A percentile compares a stretch with the other conserved stretches of the same genome.
phyloP scores from a whole-genome alignment of 345 rosid species.

The Hypericum androsaemum region DNA sequence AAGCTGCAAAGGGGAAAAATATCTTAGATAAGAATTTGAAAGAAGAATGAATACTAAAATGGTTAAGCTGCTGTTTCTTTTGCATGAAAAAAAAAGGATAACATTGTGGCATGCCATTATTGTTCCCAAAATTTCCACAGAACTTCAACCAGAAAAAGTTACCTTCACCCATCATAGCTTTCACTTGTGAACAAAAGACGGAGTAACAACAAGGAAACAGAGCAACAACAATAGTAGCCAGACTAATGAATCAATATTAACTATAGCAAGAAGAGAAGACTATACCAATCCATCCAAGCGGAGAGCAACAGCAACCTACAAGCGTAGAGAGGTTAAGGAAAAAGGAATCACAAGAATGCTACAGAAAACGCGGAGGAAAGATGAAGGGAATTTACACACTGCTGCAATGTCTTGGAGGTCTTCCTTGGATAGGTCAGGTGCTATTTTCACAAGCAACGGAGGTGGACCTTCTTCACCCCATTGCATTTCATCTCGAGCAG shows the following conservation, averaged over 20 bases:
- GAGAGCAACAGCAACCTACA: slow-evolving; percentile 91
- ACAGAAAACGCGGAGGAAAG: slow-evolving; percentile 1
- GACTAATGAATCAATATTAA: not conserved
- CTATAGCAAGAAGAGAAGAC: slow-evolving; percentile 11
- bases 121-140: no score
- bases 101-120: no score
- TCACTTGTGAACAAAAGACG: no score
- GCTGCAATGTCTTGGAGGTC: slow-evolving; percentile 99
- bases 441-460: slow-evolving; percentile 91
- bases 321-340: slow-evolving; percentile 25
- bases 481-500: slow-evolving; percentile 99
- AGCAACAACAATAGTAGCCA: no score
- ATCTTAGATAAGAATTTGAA: no score
- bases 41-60: no score
- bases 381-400: slow-evolving; percentile 28
- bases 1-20: no score
- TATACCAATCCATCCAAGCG: slow-evolving; percentile 95
- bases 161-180: no score
- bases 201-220: no score
- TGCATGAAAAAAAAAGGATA: no score
- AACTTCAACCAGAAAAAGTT: no score
- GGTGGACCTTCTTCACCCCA: slow-evolving; percentile 99
- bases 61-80: no score
- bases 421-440: slow-evolving; percentile 89
- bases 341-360: not conserved